Percentiles rank a stretch among this genome's conserved stretches.
Evolutionary conservation across 2,329 filamentous ascomycete species (phyloP).

Genomic region (Fusarium sulawesiense): DNA sequence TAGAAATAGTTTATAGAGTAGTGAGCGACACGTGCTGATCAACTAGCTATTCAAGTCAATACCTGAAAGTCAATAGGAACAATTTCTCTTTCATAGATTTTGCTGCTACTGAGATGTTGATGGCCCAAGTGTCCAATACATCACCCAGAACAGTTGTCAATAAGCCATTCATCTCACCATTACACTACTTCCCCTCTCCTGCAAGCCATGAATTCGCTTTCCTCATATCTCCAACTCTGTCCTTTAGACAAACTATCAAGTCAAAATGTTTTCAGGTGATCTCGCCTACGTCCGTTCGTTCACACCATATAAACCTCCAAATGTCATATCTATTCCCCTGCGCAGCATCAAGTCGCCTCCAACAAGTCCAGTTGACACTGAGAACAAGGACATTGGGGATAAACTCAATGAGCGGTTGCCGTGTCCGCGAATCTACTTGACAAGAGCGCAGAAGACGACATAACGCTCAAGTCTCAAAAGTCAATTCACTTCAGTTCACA

Average conservation of each 20-base stretch:
- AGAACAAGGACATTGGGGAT: background rate
- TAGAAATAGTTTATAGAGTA: no score
- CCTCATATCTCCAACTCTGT: background rate
- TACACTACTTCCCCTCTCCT: background rate
- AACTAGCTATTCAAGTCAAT: background rate
- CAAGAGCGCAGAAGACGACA: background rate
- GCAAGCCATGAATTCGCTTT: background rate
- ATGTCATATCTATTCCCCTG: constrained; percentile 31
- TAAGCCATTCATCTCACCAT: constrained; percentile 18
- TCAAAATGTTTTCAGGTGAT: constrained; percentile 48
- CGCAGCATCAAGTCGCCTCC: constrained; percentile 3
- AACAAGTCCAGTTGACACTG: background rate
- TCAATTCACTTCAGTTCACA: background rate
- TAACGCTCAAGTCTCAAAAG: background rate
- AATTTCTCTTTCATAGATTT: background rate
- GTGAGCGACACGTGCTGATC: no score
- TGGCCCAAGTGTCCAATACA: constrained; percentile 4
- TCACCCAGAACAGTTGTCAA: constrained; percentile 39
- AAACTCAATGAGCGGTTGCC: background rate
- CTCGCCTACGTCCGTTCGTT: constrained; percentile 41
- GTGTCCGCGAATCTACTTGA: background rate
- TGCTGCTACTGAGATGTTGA: background rate
- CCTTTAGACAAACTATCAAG: background rate
- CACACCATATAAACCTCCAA: background rate
- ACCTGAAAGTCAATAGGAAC: background rate